Conservation (phyloP, 208 protist genomes). For the Sergeia podlipaevii region DNA sequence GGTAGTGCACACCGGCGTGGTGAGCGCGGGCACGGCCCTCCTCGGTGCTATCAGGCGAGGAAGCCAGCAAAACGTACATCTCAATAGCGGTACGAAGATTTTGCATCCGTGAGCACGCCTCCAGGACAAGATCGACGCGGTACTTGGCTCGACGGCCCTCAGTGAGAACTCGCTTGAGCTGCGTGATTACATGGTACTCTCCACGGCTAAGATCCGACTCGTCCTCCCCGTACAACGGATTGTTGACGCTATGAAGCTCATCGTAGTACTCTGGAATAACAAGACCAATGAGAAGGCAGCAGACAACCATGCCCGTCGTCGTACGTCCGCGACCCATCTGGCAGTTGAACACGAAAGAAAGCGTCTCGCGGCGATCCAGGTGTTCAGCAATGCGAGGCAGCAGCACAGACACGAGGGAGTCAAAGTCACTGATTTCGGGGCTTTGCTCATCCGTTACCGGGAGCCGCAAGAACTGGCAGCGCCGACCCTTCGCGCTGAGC, state of each 20-base stretch:
- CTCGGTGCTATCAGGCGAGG: conserved; percentile 75
- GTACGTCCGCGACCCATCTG: conserved; percentile 89
- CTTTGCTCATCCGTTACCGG: conserved; percentile 90
- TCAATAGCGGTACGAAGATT: conserved; percentile 87
- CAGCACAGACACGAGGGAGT: conserved; percentile 55
- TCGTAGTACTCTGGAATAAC: conserved; percentile 85
- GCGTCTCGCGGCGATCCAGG: conserved; percentile 62
- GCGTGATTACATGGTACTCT: conserved; percentile 71
- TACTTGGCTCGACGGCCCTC: conserved; percentile 71
- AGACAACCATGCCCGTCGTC: conserved; percentile 89
- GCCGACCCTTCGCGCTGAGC: conserved; percentile 40
- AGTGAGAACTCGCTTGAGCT: conserved; percentile 78
- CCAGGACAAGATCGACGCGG: conserved; percentile 76
- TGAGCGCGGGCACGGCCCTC: conserved; percentile 67
- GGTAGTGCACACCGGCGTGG: conserved; percentile 82
- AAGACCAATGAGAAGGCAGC: conserved; percentile 79
- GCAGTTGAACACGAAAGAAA: conserved; percentile 90
- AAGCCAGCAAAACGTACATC: conserved; percentile 50
- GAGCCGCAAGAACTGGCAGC: conserved; percentile 61
- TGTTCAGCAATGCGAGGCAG: conserved; percentile 72
- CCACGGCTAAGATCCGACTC: conserved; percentile 51
- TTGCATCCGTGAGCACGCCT: conserved; percentile 85
- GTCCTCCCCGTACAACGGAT: conserved; percentile 47
- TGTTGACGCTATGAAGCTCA: conserved; percentile 68
- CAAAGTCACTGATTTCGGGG: conserved; percentile 71